Conservation (phyloP, 2,329 filamentous ascomycete genomes). For the Thielaviopsis ethacetica region DNA sequence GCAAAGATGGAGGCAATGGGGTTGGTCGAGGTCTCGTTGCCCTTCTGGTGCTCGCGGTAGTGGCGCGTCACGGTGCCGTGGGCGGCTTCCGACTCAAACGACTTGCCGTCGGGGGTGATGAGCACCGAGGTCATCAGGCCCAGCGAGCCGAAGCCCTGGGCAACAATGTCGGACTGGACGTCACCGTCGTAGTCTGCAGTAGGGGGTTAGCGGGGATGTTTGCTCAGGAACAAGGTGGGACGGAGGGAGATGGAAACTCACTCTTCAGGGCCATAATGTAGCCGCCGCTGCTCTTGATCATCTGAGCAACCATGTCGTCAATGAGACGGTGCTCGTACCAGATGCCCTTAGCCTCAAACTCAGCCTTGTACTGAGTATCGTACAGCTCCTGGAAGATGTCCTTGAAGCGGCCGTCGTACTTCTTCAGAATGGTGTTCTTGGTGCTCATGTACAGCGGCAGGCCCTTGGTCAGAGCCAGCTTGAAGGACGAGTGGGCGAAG, state of each 20-base stretch:
- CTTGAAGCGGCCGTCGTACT: slow-evolving; percentile 97
- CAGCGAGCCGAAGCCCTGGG: slow-evolving; percentile 93
- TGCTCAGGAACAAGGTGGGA: not conserved
- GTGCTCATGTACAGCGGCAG: slow-evolving; percentile 99
- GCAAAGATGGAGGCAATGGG: slow-evolving; percentile 98
- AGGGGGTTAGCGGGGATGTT: not conserved
- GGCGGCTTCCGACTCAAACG: slow-evolving; percentile 92
- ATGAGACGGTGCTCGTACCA: slow-evolving; percentile 99
- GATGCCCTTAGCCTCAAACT: slow-evolving; percentile 82
- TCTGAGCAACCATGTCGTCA: slow-evolving; percentile 99
- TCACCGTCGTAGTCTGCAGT: slow-evolving; percentile 86
- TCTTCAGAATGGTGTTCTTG: slow-evolving; percentile 99
- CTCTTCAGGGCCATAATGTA: slow-evolving; percentile 98
- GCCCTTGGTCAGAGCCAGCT: slow-evolving; percentile 74
- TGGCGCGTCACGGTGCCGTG: slow-evolving; percentile 97
- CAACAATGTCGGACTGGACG: slow-evolving; percentile 95
- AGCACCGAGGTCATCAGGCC: slow-evolving; percentile 97
- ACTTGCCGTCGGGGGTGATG: slow-evolving; percentile 90
- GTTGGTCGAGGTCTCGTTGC: slow-evolving; percentile 92
- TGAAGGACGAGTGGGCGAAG: slow-evolving; percentile 93
- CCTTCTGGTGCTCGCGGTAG: slow-evolving; percentile 98
- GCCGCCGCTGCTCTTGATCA: slow-evolving; percentile 96
- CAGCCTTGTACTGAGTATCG: slow-evolving; percentile 68
- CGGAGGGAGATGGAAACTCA: slow-evolving; percentile 29
- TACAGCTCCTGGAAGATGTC: slow-evolving; percentile 98